Evolutionary conservation across 2,329 filamentous ascomycete genomes (phyloP).

Genomic region (Beauveria scarabaeidicola): DNA sequence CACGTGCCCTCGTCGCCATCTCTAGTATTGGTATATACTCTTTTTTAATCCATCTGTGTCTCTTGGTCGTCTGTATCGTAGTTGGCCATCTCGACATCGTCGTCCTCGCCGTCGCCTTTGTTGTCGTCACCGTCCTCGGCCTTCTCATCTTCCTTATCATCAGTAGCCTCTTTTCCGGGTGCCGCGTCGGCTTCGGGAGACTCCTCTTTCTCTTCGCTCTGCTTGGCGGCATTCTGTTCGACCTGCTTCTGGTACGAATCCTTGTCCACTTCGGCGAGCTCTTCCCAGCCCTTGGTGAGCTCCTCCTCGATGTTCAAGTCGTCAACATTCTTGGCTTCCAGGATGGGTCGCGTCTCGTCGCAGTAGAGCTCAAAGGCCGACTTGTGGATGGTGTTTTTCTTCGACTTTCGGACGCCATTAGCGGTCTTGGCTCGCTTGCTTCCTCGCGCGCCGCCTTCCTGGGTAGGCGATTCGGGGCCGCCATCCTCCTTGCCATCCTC

Average conservation of each 20-base stretch:
- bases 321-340: constrained; percentile 38
- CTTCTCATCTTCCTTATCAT: constrained; percentile 19
- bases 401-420: constrained; percentile 33
- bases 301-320: constrained; percentile 42
- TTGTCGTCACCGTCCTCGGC: constrained; percentile 13
- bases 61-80: constrained; percentile 36
- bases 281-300: constrained; percentile 46
- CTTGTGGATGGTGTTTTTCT: constrained; percentile 33
- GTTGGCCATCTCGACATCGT: constrained; percentile 42
- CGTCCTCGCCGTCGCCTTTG: constrained; percentile 32
- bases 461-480: constrained; percentile 4
- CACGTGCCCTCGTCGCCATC: constrained; percentile 24
- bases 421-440: constrained; percentile 24
- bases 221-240: background rate
- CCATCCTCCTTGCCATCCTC: constrained; percentile 29
- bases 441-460: constrained; percentile 1
- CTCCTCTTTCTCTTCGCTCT: constrained; percentile 20
- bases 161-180: constrained; percentile 20
- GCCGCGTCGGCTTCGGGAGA: constrained; percentile 11
- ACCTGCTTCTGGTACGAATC: constrained; percentile 37
- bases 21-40: constrained; percentile 13
- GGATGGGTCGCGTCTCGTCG: constrained; percentile 36
- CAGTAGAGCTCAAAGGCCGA: constrained; percentile 48
- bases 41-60: constrained; percentile 20
- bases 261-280: constrained; percentile 39